These are phyloP conservation scores for Daldinia bambusicola DNA, from an alignment of 495 filamentous ascomycete genomes.

Conservation along the genomic window DNA sequence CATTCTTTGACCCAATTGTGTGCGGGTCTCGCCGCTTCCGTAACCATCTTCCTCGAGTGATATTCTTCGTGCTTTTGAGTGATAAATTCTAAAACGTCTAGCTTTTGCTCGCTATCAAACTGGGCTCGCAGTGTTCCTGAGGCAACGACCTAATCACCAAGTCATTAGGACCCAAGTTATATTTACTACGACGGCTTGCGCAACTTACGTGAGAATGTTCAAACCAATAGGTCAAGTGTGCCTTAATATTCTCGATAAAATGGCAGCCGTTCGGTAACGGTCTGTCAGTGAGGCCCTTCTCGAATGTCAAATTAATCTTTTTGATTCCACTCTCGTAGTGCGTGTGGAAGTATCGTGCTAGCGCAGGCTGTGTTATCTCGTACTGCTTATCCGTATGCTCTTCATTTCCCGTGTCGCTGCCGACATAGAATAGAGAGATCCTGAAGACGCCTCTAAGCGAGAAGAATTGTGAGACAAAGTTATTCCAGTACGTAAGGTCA, in stretches of 20 bases:
- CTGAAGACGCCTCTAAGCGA: constrained; percentile 74
- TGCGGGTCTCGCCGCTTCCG: constrained; percentile 63
- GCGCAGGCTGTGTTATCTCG: constrained; percentile 76
- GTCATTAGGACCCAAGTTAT: constrained; percentile 33
- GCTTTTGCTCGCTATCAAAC: constrained; percentile 74
- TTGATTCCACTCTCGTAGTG: constrained; percentile 85
- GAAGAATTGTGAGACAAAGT: constrained; percentile 81
- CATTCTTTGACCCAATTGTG: constrained; percentile 68
- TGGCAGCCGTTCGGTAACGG: constrained; percentile 69
- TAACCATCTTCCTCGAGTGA: constrained; percentile 66
- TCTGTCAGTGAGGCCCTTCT: constrained; percentile 65
- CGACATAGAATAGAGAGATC: constrained; percentile 62
- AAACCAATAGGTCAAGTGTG: constrained; percentile 78
- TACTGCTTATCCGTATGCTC: constrained; percentile 72
- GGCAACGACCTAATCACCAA: constrained; percentile 65
- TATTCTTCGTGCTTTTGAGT: constrained; percentile 74
- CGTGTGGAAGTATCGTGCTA: constrained; percentile 83
- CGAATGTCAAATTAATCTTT: constrained; percentile 79
- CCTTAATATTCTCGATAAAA: constrained; percentile 68
- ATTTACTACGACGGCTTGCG: background rate
- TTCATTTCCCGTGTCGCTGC: constrained; percentile 44
- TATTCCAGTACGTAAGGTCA: constrained; percentile 75
- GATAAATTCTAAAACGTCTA: constrained; percentile 77
- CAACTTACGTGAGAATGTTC: constrained; percentile 72
- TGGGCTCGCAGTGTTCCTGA: constrained; percentile 70